phyloP scores from a whole-genome alignment of 2,329 filamentous ascomycete genomes.

The Setomelanomma holmii region DNA sequence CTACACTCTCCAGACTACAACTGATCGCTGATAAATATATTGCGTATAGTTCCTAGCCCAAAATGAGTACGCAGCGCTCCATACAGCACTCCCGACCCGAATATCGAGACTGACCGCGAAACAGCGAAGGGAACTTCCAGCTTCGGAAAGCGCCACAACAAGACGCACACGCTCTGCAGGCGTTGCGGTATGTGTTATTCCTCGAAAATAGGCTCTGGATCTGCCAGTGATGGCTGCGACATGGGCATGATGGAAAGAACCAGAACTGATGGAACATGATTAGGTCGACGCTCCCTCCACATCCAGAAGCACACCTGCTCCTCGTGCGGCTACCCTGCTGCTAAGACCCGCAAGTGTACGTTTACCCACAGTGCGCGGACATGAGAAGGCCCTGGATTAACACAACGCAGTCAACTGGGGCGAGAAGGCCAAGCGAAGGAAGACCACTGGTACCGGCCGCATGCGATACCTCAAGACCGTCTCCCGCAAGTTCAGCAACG shows the following conservation, averaged over 20 bases:
- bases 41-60: conserved; percentile 57
- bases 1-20: not conserved
- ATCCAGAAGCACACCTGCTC: conserved; percentile 99
- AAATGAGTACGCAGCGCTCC: conserved; percentile 62
- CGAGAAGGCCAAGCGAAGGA: conserved; percentile 99
- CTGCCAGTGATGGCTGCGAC: not conserved
- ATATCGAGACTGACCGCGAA: conserved; percentile 54
- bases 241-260: conserved; percentile 16
- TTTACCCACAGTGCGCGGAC: conserved; percentile 42
- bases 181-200: conserved; percentile 82
- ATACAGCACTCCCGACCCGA: conserved; percentile 29
- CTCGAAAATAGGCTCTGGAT: conserved; percentile 7
- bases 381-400: conserved; percentile 28
- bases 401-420: conserved; percentile 87
- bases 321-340: conserved; percentile 94
- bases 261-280: conserved; percentile 41
- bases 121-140: conserved; percentile 75
- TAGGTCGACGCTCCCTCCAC: conserved; percentile 96
- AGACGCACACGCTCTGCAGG: conserved; percentile 98
- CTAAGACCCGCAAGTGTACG: conserved; percentile 99
- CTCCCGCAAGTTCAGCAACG: conserved; percentile 94
- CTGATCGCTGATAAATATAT: conserved; percentile 27
- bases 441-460: conserved; percentile 97
- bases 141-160: conserved; percentile 89
- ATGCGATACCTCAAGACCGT: conserved; percentile 94